Conservation (phyloP, 1,284 basidiomycete species). For the Sphaerobolus stellatus region DNA sequence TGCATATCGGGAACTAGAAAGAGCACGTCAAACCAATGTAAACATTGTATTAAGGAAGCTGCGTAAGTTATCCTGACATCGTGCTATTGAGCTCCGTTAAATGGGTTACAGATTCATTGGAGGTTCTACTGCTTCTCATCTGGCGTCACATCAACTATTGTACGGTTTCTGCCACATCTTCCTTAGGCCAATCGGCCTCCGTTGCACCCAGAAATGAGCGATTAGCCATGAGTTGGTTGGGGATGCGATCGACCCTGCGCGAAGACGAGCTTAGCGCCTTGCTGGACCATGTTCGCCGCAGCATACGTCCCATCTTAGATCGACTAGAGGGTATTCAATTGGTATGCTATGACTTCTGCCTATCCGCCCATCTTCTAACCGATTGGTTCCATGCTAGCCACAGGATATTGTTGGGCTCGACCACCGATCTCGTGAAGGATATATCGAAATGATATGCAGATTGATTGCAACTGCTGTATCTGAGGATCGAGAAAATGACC, state of each 20-base stretch:
- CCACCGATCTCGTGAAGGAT: constrained; percentile 53
- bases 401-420: constrained; percentile 13
- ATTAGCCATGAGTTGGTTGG: background rate
- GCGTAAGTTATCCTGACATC: constrained; percentile 49
- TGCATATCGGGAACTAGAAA: constrained; percentile 58
- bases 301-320: constrained; percentile 11
- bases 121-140: constrained; percentile 81
- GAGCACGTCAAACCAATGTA: constrained; percentile 34
- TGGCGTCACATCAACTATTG: constrained; percentile 83
- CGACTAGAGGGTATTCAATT: constrained; percentile 10
- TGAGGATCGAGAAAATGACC: background rate
- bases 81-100: constrained; percentile 6
- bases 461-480: constrained; percentile 2
- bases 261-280: constrained; percentile 12
- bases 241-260: background rate
- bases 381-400: constrained; percentile 3
- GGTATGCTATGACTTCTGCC: constrained; percentile 9
- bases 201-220: no score
- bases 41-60: constrained; percentile 45
- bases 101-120: constrained; percentile 58
- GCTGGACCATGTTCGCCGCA: constrained; percentile 2
- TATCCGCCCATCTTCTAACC: background rate
- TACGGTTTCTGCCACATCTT: constrained; percentile 18
- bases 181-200: constrained; percentile 3
- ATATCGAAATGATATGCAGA: constrained; percentile 68